These are phyloP conservation scores for Sicyos baderoa DNA, from an alignment of 306 rosid genomes.

Conservation along the genomic window DNA sequence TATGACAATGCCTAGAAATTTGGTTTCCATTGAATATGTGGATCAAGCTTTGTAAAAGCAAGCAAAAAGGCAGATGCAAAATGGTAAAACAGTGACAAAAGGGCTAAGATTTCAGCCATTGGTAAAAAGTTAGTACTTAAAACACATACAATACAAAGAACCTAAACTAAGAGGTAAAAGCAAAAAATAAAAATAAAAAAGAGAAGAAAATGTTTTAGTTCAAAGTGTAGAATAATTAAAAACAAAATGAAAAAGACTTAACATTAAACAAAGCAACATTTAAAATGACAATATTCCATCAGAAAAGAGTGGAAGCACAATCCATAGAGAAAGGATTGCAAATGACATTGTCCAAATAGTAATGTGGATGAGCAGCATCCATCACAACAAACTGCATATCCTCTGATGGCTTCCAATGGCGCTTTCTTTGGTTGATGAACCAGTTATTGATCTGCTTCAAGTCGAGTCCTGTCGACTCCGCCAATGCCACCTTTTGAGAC, in stretches of 20 bases:
- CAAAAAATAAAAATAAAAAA: no score
- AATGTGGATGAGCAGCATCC: constrained; percentile 32
- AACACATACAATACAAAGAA: not conserved
- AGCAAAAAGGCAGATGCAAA: not conserved
- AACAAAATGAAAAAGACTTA: constrained; percentile 4
- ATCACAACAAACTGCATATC: constrained; percentile 35
- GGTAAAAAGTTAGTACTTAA: not conserved
- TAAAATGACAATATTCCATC: not conserved
- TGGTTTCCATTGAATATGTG: no score
- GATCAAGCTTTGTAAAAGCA: not conserved
- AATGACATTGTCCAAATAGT: constrained; percentile 30
- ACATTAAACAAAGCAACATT: not conserved
- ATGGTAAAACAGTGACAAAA: not conserved
- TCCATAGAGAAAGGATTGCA: constrained; percentile 38
- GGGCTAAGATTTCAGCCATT: not conserved
- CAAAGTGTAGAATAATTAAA: not conserved
- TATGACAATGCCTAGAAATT: no score
- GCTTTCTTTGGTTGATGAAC: constrained; percentile 48
- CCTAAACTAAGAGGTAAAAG: not conserved
- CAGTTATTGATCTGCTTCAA: constrained; percentile 49
- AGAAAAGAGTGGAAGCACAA: constrained; percentile 30
- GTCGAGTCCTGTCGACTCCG: constrained; percentile 38
- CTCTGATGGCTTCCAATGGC: constrained; percentile 51
- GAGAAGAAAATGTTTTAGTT: not conserved
- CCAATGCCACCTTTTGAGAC: constrained; percentile 35